These are phyloP conservation scores for Sedum album DNA, from an alignment of 164 flowering plant species.

Conservation along the genomic window DNA sequence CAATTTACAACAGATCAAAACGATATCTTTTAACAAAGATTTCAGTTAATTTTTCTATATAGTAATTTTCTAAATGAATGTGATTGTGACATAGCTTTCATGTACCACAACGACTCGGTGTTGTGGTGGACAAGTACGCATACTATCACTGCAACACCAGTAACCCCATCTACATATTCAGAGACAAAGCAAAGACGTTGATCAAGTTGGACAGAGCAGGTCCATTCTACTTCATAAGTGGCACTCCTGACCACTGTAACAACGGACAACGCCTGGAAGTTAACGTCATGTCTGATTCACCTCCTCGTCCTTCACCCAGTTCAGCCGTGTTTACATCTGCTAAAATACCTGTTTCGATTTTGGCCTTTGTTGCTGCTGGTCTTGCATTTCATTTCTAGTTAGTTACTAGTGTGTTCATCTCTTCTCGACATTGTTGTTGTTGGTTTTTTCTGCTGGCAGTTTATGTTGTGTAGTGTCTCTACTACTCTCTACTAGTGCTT, in stretches of 20 bases:
- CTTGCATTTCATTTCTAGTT: not conserved
- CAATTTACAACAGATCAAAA: no score
- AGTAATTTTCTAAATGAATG: no score
- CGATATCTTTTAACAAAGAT: no score
- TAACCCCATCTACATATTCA: conserved; percentile 26
- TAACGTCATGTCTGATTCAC: conserved; percentile 33
- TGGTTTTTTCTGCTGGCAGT: not conserved
- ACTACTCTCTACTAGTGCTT: no score
- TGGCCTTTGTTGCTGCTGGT: not conserved
- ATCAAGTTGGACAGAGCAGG: conserved; percentile 42
- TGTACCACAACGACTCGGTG: conserved; percentile 58
- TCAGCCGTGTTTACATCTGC: not conserved
- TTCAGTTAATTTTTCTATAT: no score
- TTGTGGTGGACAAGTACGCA: conserved; percentile 52
- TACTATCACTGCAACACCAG: conserved; percentile 57
- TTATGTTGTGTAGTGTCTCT: not conserved
- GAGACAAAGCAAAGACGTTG: conserved; percentile 29
- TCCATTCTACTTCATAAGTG: conserved; percentile 49
- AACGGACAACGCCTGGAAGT: conserved; percentile 41
- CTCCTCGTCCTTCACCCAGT: conserved; percentile 15
- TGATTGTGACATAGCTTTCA: conserved; percentile 14
- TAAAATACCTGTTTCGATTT: not conserved
- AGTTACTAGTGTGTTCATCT: not conserved
- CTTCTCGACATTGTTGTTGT: not conserved
- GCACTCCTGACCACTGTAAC: conserved; percentile 37